These are phyloP conservation scores for Aquilaria agallochum DNA, from an alignment of 441 rosid genomes.

Conservation along the genomic window DNA sequence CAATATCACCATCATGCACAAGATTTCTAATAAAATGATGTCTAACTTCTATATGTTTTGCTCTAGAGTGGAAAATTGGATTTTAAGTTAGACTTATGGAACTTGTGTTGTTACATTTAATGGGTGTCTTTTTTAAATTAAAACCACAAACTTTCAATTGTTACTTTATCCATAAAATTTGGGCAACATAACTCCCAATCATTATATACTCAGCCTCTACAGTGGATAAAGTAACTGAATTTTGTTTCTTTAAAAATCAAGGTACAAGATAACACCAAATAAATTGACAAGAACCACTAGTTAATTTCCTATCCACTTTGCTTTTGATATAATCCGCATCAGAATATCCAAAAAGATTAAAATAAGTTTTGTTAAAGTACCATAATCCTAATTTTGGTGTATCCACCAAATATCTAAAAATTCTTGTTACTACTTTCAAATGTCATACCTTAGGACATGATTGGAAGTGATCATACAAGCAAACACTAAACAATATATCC, in stretches of 20 bases:
- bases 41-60: too few species aligned
- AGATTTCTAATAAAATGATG: not conserved
- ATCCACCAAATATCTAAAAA: not conserved
- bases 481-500: slow-evolving; percentile 1
- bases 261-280: not conserved
- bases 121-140: too few species aligned
- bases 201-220: slow-evolving; percentile 1
- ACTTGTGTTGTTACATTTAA: too few species aligned
- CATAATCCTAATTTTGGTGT: not conserved
- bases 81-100: too few species aligned
- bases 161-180: too few species aligned
- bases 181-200: not conserved
- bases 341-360: not conserved
- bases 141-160: too few species aligned
- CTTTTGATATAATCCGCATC: not conserved
- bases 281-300: not conserved
- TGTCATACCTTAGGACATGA: slow-evolving; percentile 1
- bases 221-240: not conserved
- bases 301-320: not conserved
- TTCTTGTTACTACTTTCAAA: not conserved
- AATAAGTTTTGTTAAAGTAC: not conserved
- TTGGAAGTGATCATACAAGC: not conserved
- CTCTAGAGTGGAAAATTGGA: too few species aligned
- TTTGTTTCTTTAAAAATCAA: not conserved
- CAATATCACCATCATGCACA: too few species aligned